Evolutionary conservation across 257 asterid species (phyloP).

Genomic region (Eucommia ulmoides): DNA sequence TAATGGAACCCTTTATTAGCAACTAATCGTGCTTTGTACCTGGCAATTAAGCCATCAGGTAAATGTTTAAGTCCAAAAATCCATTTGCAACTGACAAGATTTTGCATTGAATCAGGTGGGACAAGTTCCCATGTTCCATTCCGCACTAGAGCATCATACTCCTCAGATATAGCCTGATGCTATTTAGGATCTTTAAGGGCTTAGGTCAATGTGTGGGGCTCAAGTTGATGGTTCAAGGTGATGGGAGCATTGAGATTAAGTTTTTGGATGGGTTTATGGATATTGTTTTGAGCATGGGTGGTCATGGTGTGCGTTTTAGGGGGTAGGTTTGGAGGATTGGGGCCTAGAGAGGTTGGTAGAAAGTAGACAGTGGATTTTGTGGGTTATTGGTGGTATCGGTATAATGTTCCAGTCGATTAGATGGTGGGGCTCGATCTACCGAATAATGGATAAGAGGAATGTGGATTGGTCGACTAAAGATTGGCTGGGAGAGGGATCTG

Average conservation of each 20-base stretch:
- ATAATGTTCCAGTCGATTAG: neutral
- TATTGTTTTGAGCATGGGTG: neutral
- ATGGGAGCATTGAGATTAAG: neutral
- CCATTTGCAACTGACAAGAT: neutral
- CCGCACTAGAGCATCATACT: neutral
- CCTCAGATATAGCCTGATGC: neutral
- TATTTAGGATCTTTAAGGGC: neutral
- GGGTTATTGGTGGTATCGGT: neutral
- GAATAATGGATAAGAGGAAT: too few relatives aligned
- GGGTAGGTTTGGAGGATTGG: neutral
- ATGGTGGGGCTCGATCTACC: neutral
- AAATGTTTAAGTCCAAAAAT: neutral
- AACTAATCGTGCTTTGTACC: neutral
- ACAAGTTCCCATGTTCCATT: neutral
- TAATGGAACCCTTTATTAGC: neutral
- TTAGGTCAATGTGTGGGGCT: neutral
- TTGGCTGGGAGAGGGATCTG: too few relatives aligned
- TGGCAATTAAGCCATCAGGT: neutral
- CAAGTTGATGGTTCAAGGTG: neutral
- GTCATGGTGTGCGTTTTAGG: neutral
- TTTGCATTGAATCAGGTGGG: neutral
- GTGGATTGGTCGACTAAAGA: too few relatives aligned
- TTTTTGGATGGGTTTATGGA: neutral
- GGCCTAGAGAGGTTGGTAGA: neutral
- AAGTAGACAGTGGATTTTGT: neutral